Percentiles rank a stretch among this genome's conserved stretches.
phyloP scores from a whole-genome alignment of 345 rosid species.

The Gossypium turneri region DNA sequence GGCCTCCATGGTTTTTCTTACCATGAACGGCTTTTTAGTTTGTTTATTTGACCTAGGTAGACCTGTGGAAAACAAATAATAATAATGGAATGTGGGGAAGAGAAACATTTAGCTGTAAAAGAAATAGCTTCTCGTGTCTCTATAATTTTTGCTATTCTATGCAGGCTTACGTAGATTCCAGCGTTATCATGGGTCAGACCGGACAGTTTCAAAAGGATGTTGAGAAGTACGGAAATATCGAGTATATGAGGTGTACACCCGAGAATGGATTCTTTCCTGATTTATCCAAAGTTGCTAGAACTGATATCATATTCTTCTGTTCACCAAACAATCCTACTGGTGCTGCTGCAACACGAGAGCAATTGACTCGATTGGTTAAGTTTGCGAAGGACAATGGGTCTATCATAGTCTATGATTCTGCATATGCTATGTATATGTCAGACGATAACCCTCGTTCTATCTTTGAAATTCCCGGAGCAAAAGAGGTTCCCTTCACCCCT shows the following conservation, averaged over 20 bases:
- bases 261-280: conserved; percentile 95
- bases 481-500: conserved; percentile 50
- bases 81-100: background rate
- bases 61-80: background rate
- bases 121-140: conserved; percentile 8
- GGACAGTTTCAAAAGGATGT: conserved; percentile 60
- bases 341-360: conserved; percentile 86
- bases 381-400: conserved; percentile 93
- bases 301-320: conserved; percentile 92
- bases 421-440: conserved; percentile 86
- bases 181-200: conserved; percentile 96
- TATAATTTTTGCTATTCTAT: background rate
- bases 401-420: conserved; percentile 86
- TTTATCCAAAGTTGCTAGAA: conserved; percentile 59
- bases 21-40: background rate
- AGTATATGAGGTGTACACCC: conserved; percentile 93
- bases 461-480: conserved; percentile 97
- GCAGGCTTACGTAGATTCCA: conserved; percentile 96
- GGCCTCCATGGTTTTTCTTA: no score
- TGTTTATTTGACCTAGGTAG: background rate
- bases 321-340: conserved; percentile 98
- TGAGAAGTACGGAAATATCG: conserved; percentile 66
- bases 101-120: background rate
- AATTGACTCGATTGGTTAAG: conserved; percentile 60
- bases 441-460: conserved; percentile 82